These are phyloP conservation scores for Colletotrichum lindemuthianum DNA, from an alignment of 2,329 filamentous ascomycete species.

Conservation along the genomic window DNA sequence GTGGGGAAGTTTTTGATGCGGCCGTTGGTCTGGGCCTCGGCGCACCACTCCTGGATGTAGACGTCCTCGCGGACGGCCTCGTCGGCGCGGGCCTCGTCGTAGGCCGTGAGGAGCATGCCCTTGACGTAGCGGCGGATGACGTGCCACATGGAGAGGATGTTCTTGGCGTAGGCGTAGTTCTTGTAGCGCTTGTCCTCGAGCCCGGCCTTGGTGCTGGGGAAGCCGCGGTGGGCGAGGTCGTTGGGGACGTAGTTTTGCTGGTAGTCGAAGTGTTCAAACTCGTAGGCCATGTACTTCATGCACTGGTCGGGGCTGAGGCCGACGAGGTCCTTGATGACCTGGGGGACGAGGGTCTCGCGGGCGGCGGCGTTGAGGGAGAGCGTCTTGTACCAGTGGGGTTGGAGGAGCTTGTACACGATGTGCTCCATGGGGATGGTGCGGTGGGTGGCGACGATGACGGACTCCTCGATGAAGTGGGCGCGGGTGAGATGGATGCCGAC, in stretches of 20 bases:
- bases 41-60: slow-evolving; percentile 51
- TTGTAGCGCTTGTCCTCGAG: slow-evolving; percentile 50
- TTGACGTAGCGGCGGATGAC: slow-evolving; percentile 53
- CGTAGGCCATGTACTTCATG: slow-evolving; percentile 50
- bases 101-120: slow-evolving; percentile 48
- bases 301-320: slow-evolving; percentile 51
- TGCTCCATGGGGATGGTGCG: slow-evolving; percentile 54
- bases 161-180: slow-evolving; percentile 60
- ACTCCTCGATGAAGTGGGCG: slow-evolving; percentile 59
- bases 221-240: slow-evolving; percentile 55
- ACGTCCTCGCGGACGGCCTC: slow-evolving; percentile 42
- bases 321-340: slow-evolving; percentile 53
- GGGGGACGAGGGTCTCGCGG: slow-evolving; percentile 54
- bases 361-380: slow-evolving; percentile 60
- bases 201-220: slow-evolving; percentile 46
- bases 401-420: slow-evolving; percentile 53
- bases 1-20: slow-evolving; percentile 54
- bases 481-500: slow-evolving; percentile 56
- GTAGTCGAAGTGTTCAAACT: slow-evolving; percentile 57
- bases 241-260: slow-evolving; percentile 55
- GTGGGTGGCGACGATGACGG: slow-evolving; percentile 57
- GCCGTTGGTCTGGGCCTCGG: slow-evolving; percentile 51
- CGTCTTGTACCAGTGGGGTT: slow-evolving; percentile 61
- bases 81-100: slow-evolving; percentile 44
- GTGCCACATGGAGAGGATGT: slow-evolving; percentile 56